Percentiles rank a stretch among this genome's conserved stretches.
phyloP scores from a whole-genome alignment of 805 yeast genomes.

The Teunomyces pallodes region DNA sequence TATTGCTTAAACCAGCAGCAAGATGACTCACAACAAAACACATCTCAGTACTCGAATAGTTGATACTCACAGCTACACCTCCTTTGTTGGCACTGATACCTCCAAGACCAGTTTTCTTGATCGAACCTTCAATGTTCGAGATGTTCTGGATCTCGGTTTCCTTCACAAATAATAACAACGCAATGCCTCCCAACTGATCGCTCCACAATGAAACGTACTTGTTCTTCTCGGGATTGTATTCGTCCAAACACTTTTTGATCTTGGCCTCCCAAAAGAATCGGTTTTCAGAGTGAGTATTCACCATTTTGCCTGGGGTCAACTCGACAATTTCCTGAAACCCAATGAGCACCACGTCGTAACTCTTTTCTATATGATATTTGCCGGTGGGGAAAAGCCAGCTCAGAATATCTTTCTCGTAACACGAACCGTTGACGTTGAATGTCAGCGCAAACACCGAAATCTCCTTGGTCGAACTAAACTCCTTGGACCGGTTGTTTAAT shows the following conservation, averaged over 20 bases:
- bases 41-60: conserved; percentile 62
- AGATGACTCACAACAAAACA: conserved; percentile 85
- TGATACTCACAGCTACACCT: conserved; percentile 69
- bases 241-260: conserved; percentile 47
- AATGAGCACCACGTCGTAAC: conserved; percentile 70
- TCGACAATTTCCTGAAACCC: conserved; percentile 91
- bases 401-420: conserved; percentile 39
- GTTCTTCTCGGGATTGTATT: conserved; percentile 29
- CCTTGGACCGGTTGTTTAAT: conserved; percentile 35
- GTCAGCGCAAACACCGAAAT: conserved; percentile 48
- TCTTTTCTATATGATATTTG: conserved; percentile 22
- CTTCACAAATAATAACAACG: conserved; percentile 64
- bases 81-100: conserved; percentile 87
- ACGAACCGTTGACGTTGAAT: conserved; percentile 54
- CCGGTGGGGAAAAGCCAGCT: conserved; percentile 46
- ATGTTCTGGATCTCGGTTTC: conserved; percentile 50
- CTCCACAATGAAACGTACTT: conserved; percentile 62
- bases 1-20: conserved; percentile 86
- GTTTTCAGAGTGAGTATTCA: conserved; percentile 67
- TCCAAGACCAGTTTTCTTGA: conserved; percentile 90
- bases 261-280: conserved; percentile 65
- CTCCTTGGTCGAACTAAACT: conserved; percentile 40
- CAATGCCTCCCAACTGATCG: conserved; percentile 84
- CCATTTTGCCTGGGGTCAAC: conserved; percentile 76
- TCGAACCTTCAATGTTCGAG: conserved; percentile 62